Conservation (phyloP, 2,329 filamentous ascomycete genomes). For the Elsinoe necatrix region DNA sequence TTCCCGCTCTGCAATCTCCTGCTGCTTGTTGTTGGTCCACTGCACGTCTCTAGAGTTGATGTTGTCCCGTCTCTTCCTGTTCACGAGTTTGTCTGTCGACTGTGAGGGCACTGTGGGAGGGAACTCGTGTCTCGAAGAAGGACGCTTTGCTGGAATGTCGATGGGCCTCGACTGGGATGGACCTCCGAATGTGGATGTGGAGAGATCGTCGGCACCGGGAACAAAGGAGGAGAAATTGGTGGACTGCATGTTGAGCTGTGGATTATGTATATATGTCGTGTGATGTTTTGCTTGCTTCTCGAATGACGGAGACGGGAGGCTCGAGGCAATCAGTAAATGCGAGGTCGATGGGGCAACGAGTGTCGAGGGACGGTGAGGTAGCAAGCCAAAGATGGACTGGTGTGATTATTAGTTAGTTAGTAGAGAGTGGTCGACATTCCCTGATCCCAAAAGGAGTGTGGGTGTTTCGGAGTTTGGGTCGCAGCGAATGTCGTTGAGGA, state of each 20-base stretch:
- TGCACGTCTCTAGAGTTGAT: conserved; percentile 12
- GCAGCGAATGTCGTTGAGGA: neutral
- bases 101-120: conserved; percentile 4
- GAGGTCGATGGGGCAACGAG: conserved; percentile 1
- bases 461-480: conserved; percentile 10
- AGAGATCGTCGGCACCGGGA: neutral
- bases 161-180: conserved; percentile 1
- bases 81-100: conserved; percentile 8
- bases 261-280: conserved; percentile 7
- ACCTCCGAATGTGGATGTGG: neutral
- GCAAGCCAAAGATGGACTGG: neutral
- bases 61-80: conserved; percentile 14
- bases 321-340: neutral
- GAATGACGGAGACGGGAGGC: neutral
- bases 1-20: conserved; percentile 12
- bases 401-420: neutral
- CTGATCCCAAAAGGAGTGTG: conserved; percentile 11
- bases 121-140: conserved; percentile 11
- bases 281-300: neutral
- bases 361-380: neutral
- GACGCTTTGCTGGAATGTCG: conserved; percentile 13
- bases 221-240: conserved; percentile 2
- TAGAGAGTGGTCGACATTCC: conserved; percentile 13
- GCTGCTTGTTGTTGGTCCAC: conserved; percentile 9
- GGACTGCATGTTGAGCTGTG: conserved; percentile 4